These are phyloP conservation scores for Fusarium nanum DNA, from an alignment of 2,329 filamentous ascomycete genomes.

Conservation along the genomic window DNA sequence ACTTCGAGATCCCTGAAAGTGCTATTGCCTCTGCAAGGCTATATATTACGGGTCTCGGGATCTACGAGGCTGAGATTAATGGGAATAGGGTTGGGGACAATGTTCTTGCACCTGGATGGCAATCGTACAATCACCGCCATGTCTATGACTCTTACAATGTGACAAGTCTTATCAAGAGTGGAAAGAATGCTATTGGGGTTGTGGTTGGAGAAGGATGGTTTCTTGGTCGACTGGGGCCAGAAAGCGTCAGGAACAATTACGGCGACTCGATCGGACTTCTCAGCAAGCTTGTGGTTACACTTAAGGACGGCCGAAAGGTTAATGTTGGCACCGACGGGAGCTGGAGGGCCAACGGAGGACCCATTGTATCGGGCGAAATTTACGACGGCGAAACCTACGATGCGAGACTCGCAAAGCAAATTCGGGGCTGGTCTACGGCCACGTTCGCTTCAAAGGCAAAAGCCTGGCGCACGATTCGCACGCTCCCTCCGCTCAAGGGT, in stretches of 20 bases:
- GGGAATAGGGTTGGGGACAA: slow-evolving; percentile 47
- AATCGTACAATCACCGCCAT: slow-evolving; percentile 61
- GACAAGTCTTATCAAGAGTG: slow-evolving; percentile 55
- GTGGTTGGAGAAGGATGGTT: slow-evolving; percentile 64
- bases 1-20: slow-evolving; percentile 44
- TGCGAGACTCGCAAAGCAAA: slow-evolving; percentile 51
- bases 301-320: slow-evolving; percentile 47
- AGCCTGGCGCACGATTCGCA: slow-evolving; percentile 51
- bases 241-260: slow-evolving; percentile 45
- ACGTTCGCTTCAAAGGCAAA: slow-evolving; percentile 44
- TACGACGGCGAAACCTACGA: slow-evolving; percentile 66
- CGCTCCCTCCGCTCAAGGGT: not conserved
- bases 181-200: slow-evolving; percentile 51
- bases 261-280: slow-evolving; percentile 54
- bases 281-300: slow-evolving; percentile 52
- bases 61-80: slow-evolving; percentile 62
- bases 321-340: slow-evolving; percentile 51
- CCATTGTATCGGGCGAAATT: slow-evolving; percentile 54
- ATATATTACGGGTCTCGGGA: slow-evolving; percentile 59
- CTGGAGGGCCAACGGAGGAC: slow-evolving; percentile 52
- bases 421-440: slow-evolving; percentile 48
- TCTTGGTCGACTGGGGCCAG: slow-evolving; percentile 50
- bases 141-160: slow-evolving; percentile 67
- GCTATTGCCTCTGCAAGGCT: slow-evolving; percentile 53
- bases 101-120: slow-evolving; percentile 64